These are phyloP conservation scores for Trichoderma hamatum DNA, from an alignment of 2,329 filamentous ascomycete genomes.

Conservation along the genomic window DNA sequence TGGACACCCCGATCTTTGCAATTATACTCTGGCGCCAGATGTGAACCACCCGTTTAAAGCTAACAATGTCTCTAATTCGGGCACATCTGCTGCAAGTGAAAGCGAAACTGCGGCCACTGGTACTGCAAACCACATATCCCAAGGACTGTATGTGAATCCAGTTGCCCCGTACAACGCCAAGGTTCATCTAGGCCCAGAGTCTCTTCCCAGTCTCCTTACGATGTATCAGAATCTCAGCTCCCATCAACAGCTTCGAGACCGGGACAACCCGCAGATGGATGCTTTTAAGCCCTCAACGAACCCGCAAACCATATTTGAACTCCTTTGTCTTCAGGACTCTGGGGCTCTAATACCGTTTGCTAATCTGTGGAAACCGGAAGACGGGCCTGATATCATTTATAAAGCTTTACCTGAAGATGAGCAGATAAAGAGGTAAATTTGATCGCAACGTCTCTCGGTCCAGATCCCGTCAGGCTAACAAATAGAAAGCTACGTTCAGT, in stretches of 20 bases:
- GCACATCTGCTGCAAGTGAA: not conserved
- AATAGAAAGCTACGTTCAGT: not conserved
- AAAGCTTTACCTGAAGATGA: not conserved
- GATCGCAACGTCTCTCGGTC: not conserved
- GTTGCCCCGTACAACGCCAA: not conserved
- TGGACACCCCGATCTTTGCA: conserved; percentile 6
- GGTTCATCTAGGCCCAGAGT: conserved; percentile 6
- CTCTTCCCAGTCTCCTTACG: conserved; percentile 1
- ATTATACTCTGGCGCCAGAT: not conserved
- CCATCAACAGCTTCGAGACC: not conserved
- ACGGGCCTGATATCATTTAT: not conserved
- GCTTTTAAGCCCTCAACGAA: not conserved
- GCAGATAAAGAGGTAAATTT: not conserved
- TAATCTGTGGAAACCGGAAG: conserved; percentile 6
- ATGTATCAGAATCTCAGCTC: conserved; percentile 4
- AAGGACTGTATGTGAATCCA: not conserved
- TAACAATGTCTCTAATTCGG: not conserved
- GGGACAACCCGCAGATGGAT: not conserved
- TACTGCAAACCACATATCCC: not conserved
- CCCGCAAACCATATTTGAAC: conserved; percentile 8
- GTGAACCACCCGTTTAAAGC: not conserved
- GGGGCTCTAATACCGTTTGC: not conserved
- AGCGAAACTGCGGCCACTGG: not conserved
- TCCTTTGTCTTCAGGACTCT: conserved; percentile 7
- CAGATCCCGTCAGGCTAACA: not conserved